Conservation (phyloP, 2,329 filamentous ascomycete species). For the Xylaria sp. region DNA sequence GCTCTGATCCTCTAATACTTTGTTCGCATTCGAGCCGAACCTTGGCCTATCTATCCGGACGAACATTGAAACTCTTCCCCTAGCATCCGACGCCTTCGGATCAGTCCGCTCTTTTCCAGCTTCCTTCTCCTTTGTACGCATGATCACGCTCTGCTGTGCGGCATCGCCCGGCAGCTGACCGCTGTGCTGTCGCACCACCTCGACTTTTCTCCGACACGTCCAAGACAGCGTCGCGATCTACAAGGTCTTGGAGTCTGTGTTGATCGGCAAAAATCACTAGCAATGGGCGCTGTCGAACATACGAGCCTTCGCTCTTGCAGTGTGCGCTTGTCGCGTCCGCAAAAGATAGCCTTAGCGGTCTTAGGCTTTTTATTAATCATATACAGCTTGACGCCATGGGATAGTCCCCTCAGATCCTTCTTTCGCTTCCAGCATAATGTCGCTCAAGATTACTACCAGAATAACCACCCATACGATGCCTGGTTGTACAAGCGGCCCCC, state of each 20-base stretch:
- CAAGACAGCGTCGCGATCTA: not conserved
- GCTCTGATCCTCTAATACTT: not conserved
- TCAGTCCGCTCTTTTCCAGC: not conserved
- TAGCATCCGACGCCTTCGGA: not conserved
- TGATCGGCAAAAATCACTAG: not conserved
- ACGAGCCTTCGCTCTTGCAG: conserved; percentile 32
- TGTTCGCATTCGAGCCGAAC: not conserved
- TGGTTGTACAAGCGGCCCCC: conserved; percentile 45
- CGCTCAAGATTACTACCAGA: conserved; percentile 35
- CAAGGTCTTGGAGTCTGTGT: not conserved
- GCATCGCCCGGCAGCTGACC: not conserved
- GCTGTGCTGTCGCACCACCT: not conserved
- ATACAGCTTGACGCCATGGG: conserved; percentile 35
- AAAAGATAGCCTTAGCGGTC: conserved; percentile 31
- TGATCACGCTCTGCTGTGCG: not conserved
- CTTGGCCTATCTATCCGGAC: not conserved
- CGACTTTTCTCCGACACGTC: not conserved
- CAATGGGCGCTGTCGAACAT: conserved; percentile 32
- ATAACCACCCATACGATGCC: conserved; percentile 40
- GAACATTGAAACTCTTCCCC: not conserved
- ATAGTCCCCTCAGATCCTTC: conserved; percentile 34
- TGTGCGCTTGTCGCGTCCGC: conserved; percentile 33
- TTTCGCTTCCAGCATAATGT: conserved; percentile 36
- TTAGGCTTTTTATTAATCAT: conserved; percentile 33
- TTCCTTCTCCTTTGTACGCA: not conserved